A percentile compares a stretch with the other conserved stretches of the same genome.
These are phyloP conservation scores for Teunomyces pallodes DNA, from an alignment of 805 yeast genomes.

Conservation along the genomic window DNA sequence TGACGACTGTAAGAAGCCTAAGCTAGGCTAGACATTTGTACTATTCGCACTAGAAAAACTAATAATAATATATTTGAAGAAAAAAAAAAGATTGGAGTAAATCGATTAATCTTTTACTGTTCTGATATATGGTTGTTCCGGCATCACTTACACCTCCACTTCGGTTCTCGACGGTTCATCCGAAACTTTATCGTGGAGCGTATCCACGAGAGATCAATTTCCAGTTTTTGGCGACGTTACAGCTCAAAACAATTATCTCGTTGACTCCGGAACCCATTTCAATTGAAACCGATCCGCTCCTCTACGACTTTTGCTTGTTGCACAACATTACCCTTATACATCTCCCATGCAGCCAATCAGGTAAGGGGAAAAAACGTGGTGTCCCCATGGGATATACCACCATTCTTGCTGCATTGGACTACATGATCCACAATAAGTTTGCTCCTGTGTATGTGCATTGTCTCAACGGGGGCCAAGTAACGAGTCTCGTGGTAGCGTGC, in stretches of 20 bases:
- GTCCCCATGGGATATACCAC: conserved; percentile 73
- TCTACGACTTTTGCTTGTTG: conserved; percentile 50
- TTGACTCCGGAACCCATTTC: conserved; percentile 75
- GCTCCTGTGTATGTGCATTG: conserved; percentile 85
- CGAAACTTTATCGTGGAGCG: conserved; percentile 76
- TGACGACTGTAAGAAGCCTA: conserved; percentile 50
- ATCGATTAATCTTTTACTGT: not conserved
- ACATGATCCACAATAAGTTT: conserved; percentile 54
- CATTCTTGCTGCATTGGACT: conserved; percentile 57
- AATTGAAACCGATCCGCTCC: conserved; percentile 46
- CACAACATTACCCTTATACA: conserved; percentile 66
- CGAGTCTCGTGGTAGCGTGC: conserved; percentile 83
- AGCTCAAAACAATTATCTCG: conserved; percentile 70
- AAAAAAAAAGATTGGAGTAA: not conserved
- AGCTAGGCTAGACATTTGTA: conserved; percentile 13
- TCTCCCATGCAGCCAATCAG: conserved; percentile 61
- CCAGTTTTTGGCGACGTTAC: conserved; percentile 62
- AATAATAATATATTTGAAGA: not conserved
- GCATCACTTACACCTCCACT: conserved; percentile 65
- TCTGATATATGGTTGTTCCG: conserved; percentile 9
- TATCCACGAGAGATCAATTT: conserved; percentile 78
- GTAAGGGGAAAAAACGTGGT: conserved; percentile 78
- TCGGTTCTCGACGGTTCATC: conserved; percentile 69
- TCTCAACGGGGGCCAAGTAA: conserved; percentile 83
- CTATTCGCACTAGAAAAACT: not conserved